Base-by-base conservation (phyloP, 1,284 basidiomycete species). In the Pascua guehoae region DNA sequence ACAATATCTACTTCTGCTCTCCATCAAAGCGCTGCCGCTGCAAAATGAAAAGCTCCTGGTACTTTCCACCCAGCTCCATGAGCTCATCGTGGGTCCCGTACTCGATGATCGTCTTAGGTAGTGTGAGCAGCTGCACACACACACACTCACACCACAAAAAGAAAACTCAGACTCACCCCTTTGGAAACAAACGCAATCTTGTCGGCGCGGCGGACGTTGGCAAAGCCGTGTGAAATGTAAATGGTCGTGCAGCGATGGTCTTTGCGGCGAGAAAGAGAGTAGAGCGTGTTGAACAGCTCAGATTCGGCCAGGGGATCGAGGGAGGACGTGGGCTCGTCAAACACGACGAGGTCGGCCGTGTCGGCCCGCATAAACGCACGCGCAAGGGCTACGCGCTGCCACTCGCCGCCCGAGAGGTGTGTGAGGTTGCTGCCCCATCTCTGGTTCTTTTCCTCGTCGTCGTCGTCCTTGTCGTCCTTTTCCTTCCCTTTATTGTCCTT, bases 191-290 rank as follows among this genome's bases (percentile, higher is more conserved):
- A 88, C 46, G 87, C 88, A 62, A 91, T 85, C 49, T 69, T 48
- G 51, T 66, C 66, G 12, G 65, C 67, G 42, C 57, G 53, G 18
- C 60, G 53, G 12, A 64, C 60, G 18, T 58, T 60, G 32, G 44
- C 49, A 60, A 91, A 82, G 61, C 88, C 83, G 76, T 91, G 89
- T 7, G 89, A 90, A 67, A 91, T 88, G 74, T 87, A 90, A 42
- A 91, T 83, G 57, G 88, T 85, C 2, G 47, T 49, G 17, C 47
- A 40, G 87, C 88, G 73, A 87, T 17, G 76, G 15, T 40, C 47
- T 11, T 41, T 40, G 47, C 39, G 38, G 17, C 81, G 62, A 2
- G 38, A 38, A 11, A 49, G 47, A 1, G 38, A 39, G 12, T 40
- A 39, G 17, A 49, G 47, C 12, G 12, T 49, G 38, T 49, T 39